These are phyloP conservation scores for Nissolia schottii DNA, from an alignment of 306 rosid species.

Conservation along the genomic window DNA sequence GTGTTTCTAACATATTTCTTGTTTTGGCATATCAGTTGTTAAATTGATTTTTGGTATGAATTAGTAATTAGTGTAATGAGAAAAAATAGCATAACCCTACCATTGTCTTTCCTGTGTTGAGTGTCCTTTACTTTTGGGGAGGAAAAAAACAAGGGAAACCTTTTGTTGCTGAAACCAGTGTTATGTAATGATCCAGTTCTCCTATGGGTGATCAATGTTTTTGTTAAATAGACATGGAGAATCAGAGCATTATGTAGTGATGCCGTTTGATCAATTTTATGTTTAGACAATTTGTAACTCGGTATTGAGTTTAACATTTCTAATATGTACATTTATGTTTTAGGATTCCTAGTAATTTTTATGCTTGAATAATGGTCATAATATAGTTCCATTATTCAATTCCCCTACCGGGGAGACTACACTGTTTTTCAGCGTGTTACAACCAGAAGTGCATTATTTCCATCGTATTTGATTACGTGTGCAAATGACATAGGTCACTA, in stretches of 20 bases:
- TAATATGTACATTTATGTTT: background rate
- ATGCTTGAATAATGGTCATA: background rate
- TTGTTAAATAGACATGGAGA: background rate
- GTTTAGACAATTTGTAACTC: too few relatives aligned
- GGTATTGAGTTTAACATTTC: background rate
- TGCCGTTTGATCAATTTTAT: too few relatives aligned
- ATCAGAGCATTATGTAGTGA: background rate
- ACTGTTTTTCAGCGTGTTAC: background rate
- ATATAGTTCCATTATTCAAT: background rate
- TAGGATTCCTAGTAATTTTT: background rate
- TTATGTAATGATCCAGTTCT: background rate
- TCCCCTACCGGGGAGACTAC: background rate
- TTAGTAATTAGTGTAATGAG: background rate
- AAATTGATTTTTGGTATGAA: background rate
- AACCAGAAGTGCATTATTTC: background rate
- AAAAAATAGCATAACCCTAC: too few relatives aligned
- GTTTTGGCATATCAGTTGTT: constrained; percentile 6
- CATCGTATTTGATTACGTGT: background rate
- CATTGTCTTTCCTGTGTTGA: background rate
- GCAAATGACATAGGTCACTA: background rate
- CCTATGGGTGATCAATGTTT: background rate
- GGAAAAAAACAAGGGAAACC: background rate
- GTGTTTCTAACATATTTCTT: background rate
- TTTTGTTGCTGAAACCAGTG: background rate
- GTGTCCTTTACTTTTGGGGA: background rate